Conservation (phyloP, 495 filamentous ascomycete genomes). For the Talaromyces ruber region DNA sequence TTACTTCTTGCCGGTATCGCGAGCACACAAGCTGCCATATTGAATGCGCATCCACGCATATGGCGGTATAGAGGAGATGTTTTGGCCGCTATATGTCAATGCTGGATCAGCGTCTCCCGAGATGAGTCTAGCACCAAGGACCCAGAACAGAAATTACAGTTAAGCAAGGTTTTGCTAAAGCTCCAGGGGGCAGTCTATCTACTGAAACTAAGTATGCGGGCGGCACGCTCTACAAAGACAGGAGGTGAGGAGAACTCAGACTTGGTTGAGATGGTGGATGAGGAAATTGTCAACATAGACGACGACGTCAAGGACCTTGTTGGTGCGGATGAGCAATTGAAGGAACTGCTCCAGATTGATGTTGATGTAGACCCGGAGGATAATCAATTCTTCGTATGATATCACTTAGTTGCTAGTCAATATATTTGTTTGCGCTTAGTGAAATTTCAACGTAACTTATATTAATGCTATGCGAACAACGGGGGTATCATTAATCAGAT, state of each 20-base stretch:
- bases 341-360: slow-evolving; percentile 16
- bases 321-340: slow-evolving; percentile 25
- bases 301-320: slow-evolving; percentile 27
- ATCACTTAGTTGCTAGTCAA: neutral
- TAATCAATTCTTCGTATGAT: slow-evolving; percentile 1
- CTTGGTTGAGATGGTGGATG: slow-evolving; percentile 15
- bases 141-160: neutral
- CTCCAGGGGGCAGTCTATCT: slow-evolving; percentile 33
- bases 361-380: slow-evolving; percentile 12
- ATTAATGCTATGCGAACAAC: neutral
- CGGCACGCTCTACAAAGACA: slow-evolving; percentile 17
- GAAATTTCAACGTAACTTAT: neutral
- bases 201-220: slow-evolving; percentile 23
- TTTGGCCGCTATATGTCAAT: slow-evolving; percentile 50
- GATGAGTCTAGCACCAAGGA: slow-evolving; percentile 16
- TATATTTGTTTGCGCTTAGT: neutral
- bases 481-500: neutral
- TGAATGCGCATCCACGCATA: slow-evolving; percentile 67
- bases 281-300: slow-evolving; percentile 13
- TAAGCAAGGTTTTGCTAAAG: slow-evolving; percentile 31
- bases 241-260: slow-evolving; percentile 6
- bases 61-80: slow-evolving; percentile 59
- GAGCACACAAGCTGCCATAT: slow-evolving; percentile 50
- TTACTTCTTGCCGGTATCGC: slow-evolving; percentile 45
- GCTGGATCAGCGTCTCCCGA: slow-evolving; percentile 56